Evolutionary conservation across 129 eudicot genomes (phyloP), one percentile per base, ranked within the genome.

Genomic region (Oenanthe sinensis): DNA sequence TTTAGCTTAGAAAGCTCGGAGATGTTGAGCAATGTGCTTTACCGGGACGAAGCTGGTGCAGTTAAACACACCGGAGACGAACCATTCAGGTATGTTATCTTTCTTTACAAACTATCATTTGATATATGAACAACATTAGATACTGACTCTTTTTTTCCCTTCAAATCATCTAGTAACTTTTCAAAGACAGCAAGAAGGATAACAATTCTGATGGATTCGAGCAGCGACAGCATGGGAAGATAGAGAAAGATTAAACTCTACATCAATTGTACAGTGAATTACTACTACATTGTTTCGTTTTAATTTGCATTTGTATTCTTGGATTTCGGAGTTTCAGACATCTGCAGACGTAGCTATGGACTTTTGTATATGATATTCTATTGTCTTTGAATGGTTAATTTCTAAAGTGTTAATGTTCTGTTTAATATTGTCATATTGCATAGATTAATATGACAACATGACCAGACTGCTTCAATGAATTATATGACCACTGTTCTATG

Each of bases 161-260:
- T 16, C 26, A 17, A 12, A 16, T 80, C 70, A 76, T 87, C 82
- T 91, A 93, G 98, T 77, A 93, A 85, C 72, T 90, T 93, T 79
- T 28, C 83, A 78, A 93, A 81, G 87, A 87, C 89, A 0, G 93
- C 96, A 39, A 84, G 82, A 85, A 93, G 87, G 89, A 80, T 93
- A 52, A 90, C 89, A 11, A 85, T 90, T 77, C 82, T 90, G 77
- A 76, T 73, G 80, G 90, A 87, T 78, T 83, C 93, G 0, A 86
- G 96, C 69, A 88, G 86, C 39, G 73, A 85, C 54, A 81, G 85
- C 79, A 72, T 82, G 54, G 91, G 88, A 79, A 81, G 69, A 45
- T 84, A 85, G 83, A 80, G 83, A 52, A 74, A 43, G 69, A 85
- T n/a, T 76, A 28, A 63, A 82, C 58, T 82, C 68, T 60, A n/a